These are phyloP conservation scores for Moesziomyces antarcticus DNA, from an alignment of 1,284 basidiomycete genomes.

Conservation along the genomic window DNA sequence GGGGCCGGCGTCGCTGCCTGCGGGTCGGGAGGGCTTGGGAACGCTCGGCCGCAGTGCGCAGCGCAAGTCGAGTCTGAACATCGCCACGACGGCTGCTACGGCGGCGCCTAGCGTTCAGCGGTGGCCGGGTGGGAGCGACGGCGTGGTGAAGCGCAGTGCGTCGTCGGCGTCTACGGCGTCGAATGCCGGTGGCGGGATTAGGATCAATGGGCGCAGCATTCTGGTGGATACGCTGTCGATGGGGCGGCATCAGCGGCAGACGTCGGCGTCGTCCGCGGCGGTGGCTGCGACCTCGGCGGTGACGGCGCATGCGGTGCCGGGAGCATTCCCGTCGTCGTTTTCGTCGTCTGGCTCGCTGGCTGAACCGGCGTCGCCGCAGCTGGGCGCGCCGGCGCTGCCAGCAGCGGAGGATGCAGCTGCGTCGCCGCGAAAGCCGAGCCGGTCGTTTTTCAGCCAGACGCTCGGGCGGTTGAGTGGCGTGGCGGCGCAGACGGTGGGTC, in stretches of 20 bases:
- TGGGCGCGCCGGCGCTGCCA: not conserved
- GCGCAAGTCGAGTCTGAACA: constrained; percentile 39
- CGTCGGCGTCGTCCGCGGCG: constrained; percentile 22
- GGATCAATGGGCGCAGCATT: constrained; percentile 46
- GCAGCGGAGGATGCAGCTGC: not conserved
- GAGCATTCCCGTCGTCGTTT: constrained; percentile 37
- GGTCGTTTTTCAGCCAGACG: constrained; percentile 47
- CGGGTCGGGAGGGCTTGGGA: constrained; percentile 25
- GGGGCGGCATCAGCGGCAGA: constrained; percentile 19
- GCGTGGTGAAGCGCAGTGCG: constrained; percentile 17
- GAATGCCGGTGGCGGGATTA: constrained; percentile 22
- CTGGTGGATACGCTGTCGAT: constrained; percentile 21
- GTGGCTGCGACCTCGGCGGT: constrained; percentile 27
- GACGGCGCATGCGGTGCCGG: constrained; percentile 33
- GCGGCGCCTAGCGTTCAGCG: constrained; percentile 27
- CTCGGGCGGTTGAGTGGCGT: constrained; percentile 41
- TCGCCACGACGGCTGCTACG: constrained; percentile 26
- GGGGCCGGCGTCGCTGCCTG: constrained; percentile 37
- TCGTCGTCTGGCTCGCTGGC: constrained; percentile 32
- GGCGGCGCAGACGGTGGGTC: constrained; percentile 15
- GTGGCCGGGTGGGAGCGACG: constrained; percentile 23
- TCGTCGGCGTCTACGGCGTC: constrained; percentile 23
- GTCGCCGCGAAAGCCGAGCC: constrained; percentile 14
- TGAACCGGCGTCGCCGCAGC: constrained; percentile 5
- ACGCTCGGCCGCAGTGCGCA: constrained; percentile 22